Evolutionary conservation across 78 protist species (phyloP).

Genomic region (Guillardia theta): DNA sequence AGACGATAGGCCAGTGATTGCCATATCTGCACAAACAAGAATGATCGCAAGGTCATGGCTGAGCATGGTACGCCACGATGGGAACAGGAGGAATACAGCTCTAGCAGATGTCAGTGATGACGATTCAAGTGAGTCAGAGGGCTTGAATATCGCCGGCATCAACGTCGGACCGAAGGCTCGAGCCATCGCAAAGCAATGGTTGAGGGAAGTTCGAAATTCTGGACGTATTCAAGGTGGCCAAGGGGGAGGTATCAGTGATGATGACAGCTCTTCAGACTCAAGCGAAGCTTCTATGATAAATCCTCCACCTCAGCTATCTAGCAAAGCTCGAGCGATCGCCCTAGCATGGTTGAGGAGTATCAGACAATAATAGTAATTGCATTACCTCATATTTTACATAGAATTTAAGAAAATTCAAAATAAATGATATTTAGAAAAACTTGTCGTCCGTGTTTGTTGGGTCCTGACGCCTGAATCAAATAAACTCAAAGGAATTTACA

Average conservation of each 20-base stretch:
- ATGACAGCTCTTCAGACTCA: background rate
- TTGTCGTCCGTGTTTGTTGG: too few relatives aligned
- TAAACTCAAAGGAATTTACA: too few relatives aligned
- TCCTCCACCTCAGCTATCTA: background rate
- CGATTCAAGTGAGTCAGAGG: background rate
- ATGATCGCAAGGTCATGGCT: background rate
- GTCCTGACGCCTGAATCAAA: too few relatives aligned
- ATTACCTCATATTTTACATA: too few relatives aligned
- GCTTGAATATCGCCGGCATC: background rate
- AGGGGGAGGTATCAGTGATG: background rate
- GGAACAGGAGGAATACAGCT: background rate
- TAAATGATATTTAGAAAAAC: too few relatives aligned
- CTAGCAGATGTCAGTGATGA: background rate
- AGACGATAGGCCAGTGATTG: background rate
- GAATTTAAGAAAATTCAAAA: too few relatives aligned
- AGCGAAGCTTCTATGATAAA: background rate
- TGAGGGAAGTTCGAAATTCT: background rate
- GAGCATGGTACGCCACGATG: background rate
- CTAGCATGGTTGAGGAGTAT: background rate
- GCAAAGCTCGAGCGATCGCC: background rate
- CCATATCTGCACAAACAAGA: background rate
- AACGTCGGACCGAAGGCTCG: background rate
- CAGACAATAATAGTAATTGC: too few relatives aligned
- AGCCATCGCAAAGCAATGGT: constrained; percentile 9
- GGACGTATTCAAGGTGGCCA: background rate